These are phyloP conservation scores for Phalaenopsis aphrodite DNA, from an alignment of 106 monocot species.

Conservation along the genomic window DNA sequence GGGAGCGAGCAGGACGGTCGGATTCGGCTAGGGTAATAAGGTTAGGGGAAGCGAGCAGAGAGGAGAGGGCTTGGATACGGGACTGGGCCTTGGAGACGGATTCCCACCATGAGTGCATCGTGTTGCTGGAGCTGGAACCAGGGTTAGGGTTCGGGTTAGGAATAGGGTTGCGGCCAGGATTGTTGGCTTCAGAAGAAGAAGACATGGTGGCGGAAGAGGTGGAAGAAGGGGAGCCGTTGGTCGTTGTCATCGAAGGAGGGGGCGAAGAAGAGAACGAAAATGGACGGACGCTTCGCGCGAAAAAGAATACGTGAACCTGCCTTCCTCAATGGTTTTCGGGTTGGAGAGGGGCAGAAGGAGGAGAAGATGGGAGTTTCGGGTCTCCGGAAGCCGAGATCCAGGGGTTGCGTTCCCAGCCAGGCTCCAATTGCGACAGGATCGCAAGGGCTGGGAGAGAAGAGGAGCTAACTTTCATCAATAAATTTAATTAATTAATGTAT, in stretches of 20 bases:
- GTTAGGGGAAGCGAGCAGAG: slow-evolving; percentile 26
- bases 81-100: slow-evolving; percentile 73
- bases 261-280: no score
- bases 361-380: no score
- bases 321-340: no score
- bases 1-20: slow-evolving; percentile 66
- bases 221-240: slow-evolving; percentile 26
- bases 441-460: no score
- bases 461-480: no score
- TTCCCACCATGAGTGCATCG: slow-evolving; percentile 68
- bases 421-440: no score
- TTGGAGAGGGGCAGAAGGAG: no score
- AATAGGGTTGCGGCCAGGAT: slow-evolving; percentile 12
- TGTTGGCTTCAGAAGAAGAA: slow-evolving; percentile 4
- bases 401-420: no score
- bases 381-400: no score
- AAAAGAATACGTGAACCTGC: no score
- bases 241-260: slow-evolving; percentile 6
- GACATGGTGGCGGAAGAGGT: slow-evolving; percentile 18
- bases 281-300: no score
- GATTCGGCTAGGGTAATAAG: slow-evolving; percentile 59
- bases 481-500: no score
- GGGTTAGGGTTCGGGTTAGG: slow-evolving; percentile 19
- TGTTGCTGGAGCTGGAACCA: slow-evolving; percentile 10
- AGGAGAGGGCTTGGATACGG: slow-evolving; percentile 58